Percentiles rank a stretch among this genome's conserved stretches.
Conservation (phyloP, 805 yeast species). For the Monosporozyma unispora region DNA sequence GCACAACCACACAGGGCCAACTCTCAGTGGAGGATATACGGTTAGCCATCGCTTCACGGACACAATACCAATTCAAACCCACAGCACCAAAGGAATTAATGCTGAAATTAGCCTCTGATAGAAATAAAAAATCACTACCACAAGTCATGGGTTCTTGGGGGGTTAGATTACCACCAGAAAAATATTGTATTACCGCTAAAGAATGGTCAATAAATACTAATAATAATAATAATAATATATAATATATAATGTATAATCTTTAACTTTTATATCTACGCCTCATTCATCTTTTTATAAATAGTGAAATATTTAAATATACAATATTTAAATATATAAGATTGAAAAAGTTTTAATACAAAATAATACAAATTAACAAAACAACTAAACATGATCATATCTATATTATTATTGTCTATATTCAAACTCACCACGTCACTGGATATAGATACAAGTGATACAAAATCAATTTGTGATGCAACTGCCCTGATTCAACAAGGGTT, state of each 20-base stretch:
- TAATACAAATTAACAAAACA: too few relatives aligned
- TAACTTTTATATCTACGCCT: too few relatives aligned
- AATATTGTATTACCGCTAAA: slow-evolving; percentile 77
- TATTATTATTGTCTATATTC: background rate
- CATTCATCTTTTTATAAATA: too few relatives aligned
- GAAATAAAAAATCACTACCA: slow-evolving; percentile 84
- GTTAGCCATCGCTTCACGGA: slow-evolving; percentile 85
- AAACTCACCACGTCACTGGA: slow-evolving; percentile 22
- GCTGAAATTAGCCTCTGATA: slow-evolving; percentile 83
- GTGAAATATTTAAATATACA: too few relatives aligned
- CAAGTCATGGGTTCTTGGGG: slow-evolving; percentile 90
- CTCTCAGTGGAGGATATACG: slow-evolving; percentile 85
- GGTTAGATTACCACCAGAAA: slow-evolving; percentile 91
- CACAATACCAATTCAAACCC: slow-evolving; percentile 94
- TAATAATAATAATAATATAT: background rate
- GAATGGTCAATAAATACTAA: slow-evolving; percentile 16
- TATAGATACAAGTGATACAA: slow-evolving; percentile 33
- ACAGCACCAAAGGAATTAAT: slow-evolving; percentile 82
- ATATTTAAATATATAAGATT: too few relatives aligned
- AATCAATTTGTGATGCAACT: slow-evolving; percentile 49
- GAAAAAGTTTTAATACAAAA: too few relatives aligned
- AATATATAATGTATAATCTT: too few relatives aligned
- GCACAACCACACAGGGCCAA: slow-evolving; percentile 19
- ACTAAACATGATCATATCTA: too few relatives aligned
- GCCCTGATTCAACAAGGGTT: slow-evolving; percentile 51